Conservation (phyloP, 2,329 filamentous ascomycete species). For the Diaporthe sp. region DNA sequence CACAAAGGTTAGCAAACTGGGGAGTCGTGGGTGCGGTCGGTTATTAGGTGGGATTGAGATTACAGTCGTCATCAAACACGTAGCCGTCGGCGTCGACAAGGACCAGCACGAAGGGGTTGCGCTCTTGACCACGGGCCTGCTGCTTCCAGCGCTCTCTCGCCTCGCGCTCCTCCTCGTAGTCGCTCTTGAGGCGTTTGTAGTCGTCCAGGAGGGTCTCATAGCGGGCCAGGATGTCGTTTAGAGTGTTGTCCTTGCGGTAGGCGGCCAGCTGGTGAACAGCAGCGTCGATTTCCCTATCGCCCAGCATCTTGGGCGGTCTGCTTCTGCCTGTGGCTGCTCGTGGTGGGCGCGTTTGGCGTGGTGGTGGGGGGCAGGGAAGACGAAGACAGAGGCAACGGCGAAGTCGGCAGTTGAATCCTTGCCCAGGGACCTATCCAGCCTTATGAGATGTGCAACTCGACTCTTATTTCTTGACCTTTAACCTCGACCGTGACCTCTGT, state of each 20-base stretch:
- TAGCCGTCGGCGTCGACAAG: conserved; percentile 75
- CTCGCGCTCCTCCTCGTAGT: conserved; percentile 70
- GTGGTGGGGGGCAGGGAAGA: background rate
- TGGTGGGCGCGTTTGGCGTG: background rate
- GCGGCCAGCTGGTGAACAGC: conserved; percentile 49
- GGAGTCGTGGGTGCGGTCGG: background rate
- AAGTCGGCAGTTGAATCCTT: conserved; percentile 23
- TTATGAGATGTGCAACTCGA: background rate
- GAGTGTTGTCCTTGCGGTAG: conserved; percentile 48
- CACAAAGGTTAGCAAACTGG: background rate
- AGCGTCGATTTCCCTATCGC: conserved; percentile 48
- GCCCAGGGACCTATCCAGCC: conserved; percentile 34
- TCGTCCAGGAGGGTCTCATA: conserved; percentile 62
- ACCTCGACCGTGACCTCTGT: conserved; percentile 11
- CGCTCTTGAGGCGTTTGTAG: conserved; percentile 68
- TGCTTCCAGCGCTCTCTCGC: conserved; percentile 69
- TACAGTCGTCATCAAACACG: conserved; percentile 62
- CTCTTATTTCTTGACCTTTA: background rate
- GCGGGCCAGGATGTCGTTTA: conserved; percentile 42
- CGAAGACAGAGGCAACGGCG: background rate
- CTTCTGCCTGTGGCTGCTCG: background rate
- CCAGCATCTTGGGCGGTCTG: conserved; percentile 43
- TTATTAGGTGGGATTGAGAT: background rate
- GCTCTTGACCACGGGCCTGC: conserved; percentile 61
- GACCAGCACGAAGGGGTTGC: conserved; percentile 72